Base-by-base conservation (phyloP, 495 filamentous ascomycete species). In the Aspergillus egyptiacus region DNA sequence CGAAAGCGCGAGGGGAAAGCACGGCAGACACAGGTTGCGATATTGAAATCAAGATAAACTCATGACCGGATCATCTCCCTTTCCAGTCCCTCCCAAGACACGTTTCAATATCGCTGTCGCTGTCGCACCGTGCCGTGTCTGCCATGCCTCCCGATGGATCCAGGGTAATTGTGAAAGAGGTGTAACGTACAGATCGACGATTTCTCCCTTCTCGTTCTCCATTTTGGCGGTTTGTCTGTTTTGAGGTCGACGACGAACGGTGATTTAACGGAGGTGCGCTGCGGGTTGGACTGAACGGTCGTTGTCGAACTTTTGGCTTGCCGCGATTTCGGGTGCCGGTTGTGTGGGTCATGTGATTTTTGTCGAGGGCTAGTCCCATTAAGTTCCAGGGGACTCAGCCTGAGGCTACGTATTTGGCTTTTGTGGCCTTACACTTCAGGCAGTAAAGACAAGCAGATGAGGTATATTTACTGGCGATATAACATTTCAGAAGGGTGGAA, bases 121-220 rank as follows among this genome's bases (percentile, higher is more conserved):
- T 27, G 20, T 51, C 23, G 24, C 38, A 43, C 17, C 17, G 24
- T 27, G 15, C 8, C 39, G 5, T 27, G 2, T 34, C 9, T n/a
- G 23, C n/a, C 18, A 34, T 28, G 8, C 7, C 24, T 31, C 38
- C 38, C 43, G 41, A 52, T n/a, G n/a, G 24, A 45, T 37, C 24
- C 25, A 48, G 43, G 38, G 32, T n/a, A 37, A 14, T 46, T 50
- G 38, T 31, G n/a, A n/a, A 55, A 51, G 23, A 28, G 28, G 37
- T 55, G 34, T 39, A 75, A n/a, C 81, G 66, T 83, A 96, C 89
- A 98, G 88, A 77, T 98, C 93, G 73, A 97, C 93, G 76, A 96
- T 87, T 70, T 96, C 89, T 80, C 93, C 91, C 77, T 88, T 88
- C 75, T 94, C 89, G 84, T 94, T 94, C 77, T 95, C 89, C 89